These are phyloP conservation scores for Peronospora belbahrii DNA, from an alignment of 352 stramenopile genomes.

Conservation along the genomic window DNA sequence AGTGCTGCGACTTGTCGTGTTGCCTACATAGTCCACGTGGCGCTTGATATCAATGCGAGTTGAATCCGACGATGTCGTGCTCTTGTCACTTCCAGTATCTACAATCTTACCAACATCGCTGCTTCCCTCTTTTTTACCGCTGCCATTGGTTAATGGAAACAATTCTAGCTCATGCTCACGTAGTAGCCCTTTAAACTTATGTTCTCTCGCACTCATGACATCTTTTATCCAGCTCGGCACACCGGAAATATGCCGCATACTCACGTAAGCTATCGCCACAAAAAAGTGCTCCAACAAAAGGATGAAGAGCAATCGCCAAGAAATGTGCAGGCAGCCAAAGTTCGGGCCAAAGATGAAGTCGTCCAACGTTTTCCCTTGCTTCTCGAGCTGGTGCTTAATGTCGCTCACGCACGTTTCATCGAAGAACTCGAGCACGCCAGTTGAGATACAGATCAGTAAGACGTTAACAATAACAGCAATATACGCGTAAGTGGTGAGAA, in stretches of 20 bases:
- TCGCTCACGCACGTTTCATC: constrained; percentile 44
- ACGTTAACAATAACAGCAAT: constrained; percentile 69
- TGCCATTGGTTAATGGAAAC: constrained; percentile 21
- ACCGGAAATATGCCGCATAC: constrained; percentile 43
- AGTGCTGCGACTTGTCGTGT: constrained; percentile 21
- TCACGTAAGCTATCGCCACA: constrained; percentile 41
- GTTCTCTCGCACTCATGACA: constrained; percentile 49
- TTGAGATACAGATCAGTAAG: constrained; percentile 65
- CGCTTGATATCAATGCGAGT: constrained; percentile 29
- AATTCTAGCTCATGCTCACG: constrained; percentile 41
- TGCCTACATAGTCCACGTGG: constrained; percentile 22
- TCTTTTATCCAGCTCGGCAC: constrained; percentile 46
- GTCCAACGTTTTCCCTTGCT: constrained; percentile 53
- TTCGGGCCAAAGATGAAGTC: constrained; percentile 61
- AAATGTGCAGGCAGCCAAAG: constrained; percentile 54
- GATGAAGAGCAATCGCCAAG: constrained; percentile 51
- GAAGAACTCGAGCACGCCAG: constrained; percentile 63
- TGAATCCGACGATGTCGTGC: constrained; percentile 25
- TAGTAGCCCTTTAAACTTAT: constrained; percentile 57
- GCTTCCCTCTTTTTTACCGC: constrained; percentile 2
- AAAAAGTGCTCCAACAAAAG: constrained; percentile 52
- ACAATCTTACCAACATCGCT: background rate
- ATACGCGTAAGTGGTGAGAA: constrained; percentile 51
- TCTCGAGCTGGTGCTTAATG: constrained; percentile 47
- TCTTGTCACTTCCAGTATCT: constrained; percentile 6